These are phyloP conservation scores for Acanthamoeba divionensis DNA, from an alignment of 208 protist species.

Conservation along the genomic window DNA sequence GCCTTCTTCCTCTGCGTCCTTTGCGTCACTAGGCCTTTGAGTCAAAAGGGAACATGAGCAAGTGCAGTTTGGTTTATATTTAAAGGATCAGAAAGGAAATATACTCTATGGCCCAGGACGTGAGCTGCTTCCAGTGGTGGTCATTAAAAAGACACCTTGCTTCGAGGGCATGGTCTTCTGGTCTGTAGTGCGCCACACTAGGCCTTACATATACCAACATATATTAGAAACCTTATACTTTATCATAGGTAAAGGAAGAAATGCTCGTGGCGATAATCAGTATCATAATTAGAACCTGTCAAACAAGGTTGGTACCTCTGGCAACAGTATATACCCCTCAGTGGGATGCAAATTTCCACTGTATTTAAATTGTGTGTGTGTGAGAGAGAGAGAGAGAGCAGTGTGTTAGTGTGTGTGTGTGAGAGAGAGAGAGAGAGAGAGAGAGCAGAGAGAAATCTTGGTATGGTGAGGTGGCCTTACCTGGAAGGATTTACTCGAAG, in stretches of 20 bases:
- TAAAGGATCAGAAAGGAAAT: background rate
- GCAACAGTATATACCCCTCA: background rate
- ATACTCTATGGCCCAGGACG: background rate
- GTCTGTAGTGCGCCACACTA: background rate
- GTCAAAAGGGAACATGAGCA: background rate
- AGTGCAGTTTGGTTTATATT: background rate
- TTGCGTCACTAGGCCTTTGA: background rate
- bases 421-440: background rate
- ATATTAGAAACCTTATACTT: background rate
- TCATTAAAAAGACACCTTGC: background rate
- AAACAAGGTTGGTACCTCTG: background rate
- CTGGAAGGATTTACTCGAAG: constrained; percentile 6
- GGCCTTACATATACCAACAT: background rate
- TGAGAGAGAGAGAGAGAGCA: background rate
- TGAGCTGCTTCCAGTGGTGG: background rate
- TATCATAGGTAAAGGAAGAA: background rate
- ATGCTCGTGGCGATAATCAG: background rate
- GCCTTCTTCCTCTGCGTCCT: background rate
- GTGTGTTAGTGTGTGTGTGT: background rate
- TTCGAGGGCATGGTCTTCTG: background rate
- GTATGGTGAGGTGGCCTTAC: background rate
- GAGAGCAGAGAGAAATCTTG: background rate
- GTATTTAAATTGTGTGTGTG: too few species aligned
- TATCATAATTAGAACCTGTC: background rate
- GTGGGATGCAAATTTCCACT: constrained; percentile 24